phyloP scores from a whole-genome alignment of 352 stramenopile genomes.

The Phytophthora syringae region DNA sequence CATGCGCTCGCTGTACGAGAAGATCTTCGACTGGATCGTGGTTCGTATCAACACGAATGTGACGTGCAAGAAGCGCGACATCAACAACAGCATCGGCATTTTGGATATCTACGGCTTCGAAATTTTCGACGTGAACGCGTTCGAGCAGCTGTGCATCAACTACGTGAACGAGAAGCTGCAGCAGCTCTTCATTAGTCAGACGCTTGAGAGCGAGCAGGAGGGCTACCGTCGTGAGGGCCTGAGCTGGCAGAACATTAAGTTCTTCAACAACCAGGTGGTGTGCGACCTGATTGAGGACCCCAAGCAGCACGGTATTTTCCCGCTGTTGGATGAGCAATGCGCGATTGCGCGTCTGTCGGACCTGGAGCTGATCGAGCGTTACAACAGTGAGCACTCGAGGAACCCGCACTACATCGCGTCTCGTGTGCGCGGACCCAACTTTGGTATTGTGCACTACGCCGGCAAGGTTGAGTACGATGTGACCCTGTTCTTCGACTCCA shows the following conservation, averaged over 20 bases:
- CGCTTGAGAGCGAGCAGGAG: constrained; percentile 79
- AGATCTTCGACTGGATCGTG: constrained; percentile 97
- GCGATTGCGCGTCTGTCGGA: constrained; percentile 89
- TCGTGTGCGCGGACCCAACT: constrained; percentile 86
- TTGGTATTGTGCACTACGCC: constrained; percentile 96
- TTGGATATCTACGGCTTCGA: constrained; percentile 93
- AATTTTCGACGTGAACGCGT: constrained; percentile 91
- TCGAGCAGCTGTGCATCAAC: constrained; percentile 93
- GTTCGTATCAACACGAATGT: constrained; percentile 92
- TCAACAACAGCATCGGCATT: constrained; percentile 87
- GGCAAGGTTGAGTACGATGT: constrained; percentile 95
- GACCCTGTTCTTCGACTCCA: constrained; percentile 95
- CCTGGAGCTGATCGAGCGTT: constrained; percentile 71
- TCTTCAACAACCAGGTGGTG: constrained; percentile 91
- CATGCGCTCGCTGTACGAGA: constrained; percentile 96
- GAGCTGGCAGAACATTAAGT: constrained; percentile 78
- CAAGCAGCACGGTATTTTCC: constrained; percentile 91
- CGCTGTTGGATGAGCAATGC: constrained; percentile 92
- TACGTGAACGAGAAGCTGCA: constrained; percentile 92
- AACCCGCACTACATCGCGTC: constrained; percentile 84
- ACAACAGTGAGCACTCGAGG: constrained; percentile 81
- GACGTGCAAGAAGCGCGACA: constrained; percentile 59
- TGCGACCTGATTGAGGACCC: constrained; percentile 90
- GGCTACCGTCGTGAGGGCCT: constrained; percentile 81
- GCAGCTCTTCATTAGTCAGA: constrained; percentile 89